Base-by-base conservation (phyloP, 768 basidiomycete species). In the Boletus tylopilopsis region DNA sequence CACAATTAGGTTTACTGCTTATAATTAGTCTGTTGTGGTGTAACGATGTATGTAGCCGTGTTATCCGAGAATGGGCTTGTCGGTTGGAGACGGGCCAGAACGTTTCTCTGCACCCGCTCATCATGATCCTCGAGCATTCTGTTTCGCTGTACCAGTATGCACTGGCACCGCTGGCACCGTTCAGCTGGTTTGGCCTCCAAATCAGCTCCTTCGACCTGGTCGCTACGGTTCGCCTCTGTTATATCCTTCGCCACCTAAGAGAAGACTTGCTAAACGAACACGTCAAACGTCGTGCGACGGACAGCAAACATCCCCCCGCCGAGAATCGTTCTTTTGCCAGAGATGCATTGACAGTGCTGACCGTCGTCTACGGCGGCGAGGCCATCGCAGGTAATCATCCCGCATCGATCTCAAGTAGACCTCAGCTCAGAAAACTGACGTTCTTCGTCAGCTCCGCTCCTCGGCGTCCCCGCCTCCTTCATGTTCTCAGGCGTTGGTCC, bases 341-440 rank as follows among this genome's bases (percentile, higher is more conserved):
- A 58, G 80, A 79, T 55, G 63, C 77, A 16, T 63, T 75, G 5
- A 75, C 84, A 1, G 82, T 82, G 3, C 68, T 87, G 27, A 68
- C 80, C 13, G 81, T 90, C 24, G 87, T 90, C 1, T 90, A 82
- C 59, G 88, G 87, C 9, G 89, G 89, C n/a, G 86, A 90, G 66
- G 81, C 80, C 2, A 69, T 87, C 41, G 74, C 75, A 46, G 78
- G 87, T 87, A 59, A 36, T 24, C 19, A 19, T 13, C n/a, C 30
- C 32, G 2, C 1, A n/a, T 45, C 49, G 49, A 51, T 50, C 23
- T 15, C 10, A n/a, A n/a, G n/a, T n/a, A n/a, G n/a, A 30, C 25
- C n/a, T 4, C 16, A 35, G 5, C 25, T 32, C 36, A 29, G n/a
- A n/a, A n/a, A 21, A 18, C 35, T 16, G 42, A 11, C 27, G 16